phyloP scores from a whole-genome alignment of 1,284 basidiomycete genomes.

The Cystobasidium pallidum region DNA sequence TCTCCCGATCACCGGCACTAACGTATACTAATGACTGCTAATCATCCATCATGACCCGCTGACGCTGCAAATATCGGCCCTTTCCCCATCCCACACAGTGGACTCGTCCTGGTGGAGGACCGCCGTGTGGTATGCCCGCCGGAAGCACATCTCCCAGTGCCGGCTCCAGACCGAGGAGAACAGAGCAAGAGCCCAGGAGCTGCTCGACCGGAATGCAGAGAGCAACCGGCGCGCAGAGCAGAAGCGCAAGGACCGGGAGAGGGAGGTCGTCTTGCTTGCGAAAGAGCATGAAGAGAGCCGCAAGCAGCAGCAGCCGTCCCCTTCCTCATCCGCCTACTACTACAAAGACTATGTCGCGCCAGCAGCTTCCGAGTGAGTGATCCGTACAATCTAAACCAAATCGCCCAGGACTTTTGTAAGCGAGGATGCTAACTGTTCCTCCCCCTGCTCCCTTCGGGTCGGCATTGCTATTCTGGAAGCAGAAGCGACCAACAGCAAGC shows the following conservation, averaged over 20 bases:
- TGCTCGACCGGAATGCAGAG: slow-evolving; percentile 26
- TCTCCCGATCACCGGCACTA: background rate
- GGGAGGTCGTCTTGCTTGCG: no score
- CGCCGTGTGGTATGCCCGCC: slow-evolving; percentile 28
- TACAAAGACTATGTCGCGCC: slow-evolving; percentile 22
- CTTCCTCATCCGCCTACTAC: slow-evolving; percentile 7
- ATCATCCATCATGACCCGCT: background rate
- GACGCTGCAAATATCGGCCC: background rate
- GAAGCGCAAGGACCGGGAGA: slow-evolving; percentile 24
- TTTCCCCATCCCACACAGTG: no score
- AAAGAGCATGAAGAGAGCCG: background rate
- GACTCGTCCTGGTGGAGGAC: slow-evolving; percentile 20
- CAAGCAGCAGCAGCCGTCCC: background rate
- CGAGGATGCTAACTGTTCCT: background rate
- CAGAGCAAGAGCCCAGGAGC: slow-evolving; percentile 30
- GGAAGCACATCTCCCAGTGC: slow-evolving; percentile 24
- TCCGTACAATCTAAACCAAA: no score
- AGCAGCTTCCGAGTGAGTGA: background rate
- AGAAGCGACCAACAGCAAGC: background rate
- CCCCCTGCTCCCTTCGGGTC: background rate
- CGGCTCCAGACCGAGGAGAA: slow-evolving; percentile 5
- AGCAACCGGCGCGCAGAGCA: slow-evolving; percentile 27
- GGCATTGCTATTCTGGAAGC: background rate
- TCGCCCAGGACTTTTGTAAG: background rate
- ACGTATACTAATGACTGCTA: background rate